A percentile compares a stretch with the other conserved stretches of the same genome.
Evolutionary conservation across 192 early-diverging fungal genomes (phyloP).

Genomic region (Coemansia sp.): DNA sequence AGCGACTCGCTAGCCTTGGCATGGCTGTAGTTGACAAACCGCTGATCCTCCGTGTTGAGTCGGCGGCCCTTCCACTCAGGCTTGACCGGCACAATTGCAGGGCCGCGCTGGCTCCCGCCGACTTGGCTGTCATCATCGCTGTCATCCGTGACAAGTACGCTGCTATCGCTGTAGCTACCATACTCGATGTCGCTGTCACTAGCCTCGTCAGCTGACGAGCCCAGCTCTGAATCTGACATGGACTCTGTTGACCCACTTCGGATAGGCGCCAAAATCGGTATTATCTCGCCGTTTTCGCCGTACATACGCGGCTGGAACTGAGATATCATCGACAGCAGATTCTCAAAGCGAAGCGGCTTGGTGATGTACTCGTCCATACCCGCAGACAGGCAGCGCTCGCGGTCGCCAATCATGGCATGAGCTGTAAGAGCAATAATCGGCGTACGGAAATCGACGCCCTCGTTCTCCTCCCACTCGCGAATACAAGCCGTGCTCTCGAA

Average conservation of each 20-base stretch:
- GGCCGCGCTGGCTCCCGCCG: background rate
- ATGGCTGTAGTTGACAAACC: slow-evolving; percentile 1
- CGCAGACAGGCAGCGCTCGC: slow-evolving; percentile 77
- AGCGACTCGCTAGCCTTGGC: slow-evolving; percentile 9
- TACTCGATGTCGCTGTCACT: slow-evolving; percentile 5
- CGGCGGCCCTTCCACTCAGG: slow-evolving; percentile 7
- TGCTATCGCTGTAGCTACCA: background rate
- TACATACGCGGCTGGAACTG: slow-evolving; percentile 53
- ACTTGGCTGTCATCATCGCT: background rate
- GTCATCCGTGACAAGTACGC: background rate
- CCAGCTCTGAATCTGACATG: background rate
- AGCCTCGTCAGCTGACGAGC: background rate
- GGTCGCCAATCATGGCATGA: slow-evolving; percentile 87
- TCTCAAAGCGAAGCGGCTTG: slow-evolving; percentile 58
- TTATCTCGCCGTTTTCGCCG: slow-evolving; percentile 40
- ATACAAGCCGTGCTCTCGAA: slow-evolving; percentile 84
- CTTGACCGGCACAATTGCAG: slow-evolving; percentile 1
- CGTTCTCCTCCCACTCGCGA: slow-evolving; percentile 64
- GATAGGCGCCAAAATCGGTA: slow-evolving; percentile 33
- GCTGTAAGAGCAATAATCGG: slow-evolving; percentile 86
- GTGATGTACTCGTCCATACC: slow-evolving; percentile 84
- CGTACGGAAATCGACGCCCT: slow-evolving; percentile 57
- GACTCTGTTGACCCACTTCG: background rate
- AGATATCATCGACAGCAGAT: slow-evolving; percentile 42
- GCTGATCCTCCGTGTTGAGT: background rate